Evolutionary conservation across 2,329 filamentous ascomycete species (phyloP).

Genomic region (Raffaelea ambrosiae): DNA sequence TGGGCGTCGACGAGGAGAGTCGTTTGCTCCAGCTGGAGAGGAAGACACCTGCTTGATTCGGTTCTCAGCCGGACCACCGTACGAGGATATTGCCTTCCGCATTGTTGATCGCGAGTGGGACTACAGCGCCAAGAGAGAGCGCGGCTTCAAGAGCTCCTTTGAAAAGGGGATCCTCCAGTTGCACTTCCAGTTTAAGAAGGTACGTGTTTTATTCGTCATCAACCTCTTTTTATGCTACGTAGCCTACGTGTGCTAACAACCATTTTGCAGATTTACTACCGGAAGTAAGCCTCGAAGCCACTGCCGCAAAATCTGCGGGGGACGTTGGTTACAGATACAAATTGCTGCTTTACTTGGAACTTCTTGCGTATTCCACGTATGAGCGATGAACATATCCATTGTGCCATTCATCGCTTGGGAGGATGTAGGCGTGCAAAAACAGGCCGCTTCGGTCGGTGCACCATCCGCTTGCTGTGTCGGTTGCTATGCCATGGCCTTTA

Average conservation of each 20-base stretch:
- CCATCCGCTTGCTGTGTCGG: too few relatives aligned
- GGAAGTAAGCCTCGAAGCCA: constrained; percentile 20
- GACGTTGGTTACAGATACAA: too few relatives aligned
- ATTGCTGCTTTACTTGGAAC: too few relatives aligned
- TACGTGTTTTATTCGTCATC: constrained; percentile 22
- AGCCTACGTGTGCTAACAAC: neutral
- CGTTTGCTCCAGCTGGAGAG: constrained; percentile 85
- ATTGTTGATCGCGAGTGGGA: constrained; percentile 99
- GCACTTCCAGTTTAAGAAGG: constrained; percentile 98
- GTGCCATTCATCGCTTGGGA: too few relatives aligned
- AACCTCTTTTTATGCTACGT: neutral
- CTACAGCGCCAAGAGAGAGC: constrained; percentile 89
- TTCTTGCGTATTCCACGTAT: too few relatives aligned
- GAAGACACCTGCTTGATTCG: constrained; percentile 95
- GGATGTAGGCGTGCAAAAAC: too few relatives aligned
- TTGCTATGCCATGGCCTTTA: too few relatives aligned
- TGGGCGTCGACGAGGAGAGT: constrained; percentile 81
- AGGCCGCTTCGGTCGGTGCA: too few relatives aligned
- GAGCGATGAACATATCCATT: too few relatives aligned
- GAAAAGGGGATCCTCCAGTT: constrained; percentile 96
- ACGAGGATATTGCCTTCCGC: constrained; percentile 92
- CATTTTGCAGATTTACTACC: constrained; percentile 27
- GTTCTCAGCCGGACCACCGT: constrained; percentile 90
- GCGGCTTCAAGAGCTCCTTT: constrained; percentile 93
- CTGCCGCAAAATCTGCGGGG: too few relatives aligned